Percentiles rank a stretch among this genome's conserved stretches.
phyloP scores from a whole-genome alignment of 805 yeast species.

The Pichia nanzhaoensis region DNA sequence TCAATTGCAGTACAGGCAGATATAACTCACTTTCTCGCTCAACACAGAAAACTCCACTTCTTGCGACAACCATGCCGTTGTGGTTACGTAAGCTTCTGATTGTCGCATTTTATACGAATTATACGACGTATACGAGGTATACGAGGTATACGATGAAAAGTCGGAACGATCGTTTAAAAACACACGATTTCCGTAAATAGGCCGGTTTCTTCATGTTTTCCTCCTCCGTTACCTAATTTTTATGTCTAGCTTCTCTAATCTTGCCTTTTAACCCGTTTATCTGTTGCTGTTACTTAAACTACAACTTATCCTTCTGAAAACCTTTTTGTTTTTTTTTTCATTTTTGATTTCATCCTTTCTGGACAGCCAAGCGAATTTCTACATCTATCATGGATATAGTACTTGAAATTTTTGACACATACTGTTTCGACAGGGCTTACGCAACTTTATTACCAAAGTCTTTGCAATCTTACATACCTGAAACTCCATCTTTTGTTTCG shows the following conservation, averaged over 20 bases:
- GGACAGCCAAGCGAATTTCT: background rate
- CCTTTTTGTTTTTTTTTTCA: background rate
- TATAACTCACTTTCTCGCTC: no score
- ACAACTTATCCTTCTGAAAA: no score
- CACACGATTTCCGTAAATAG: background rate
- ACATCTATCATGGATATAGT: conserved; percentile 74
- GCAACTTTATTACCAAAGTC: conserved; percentile 61
- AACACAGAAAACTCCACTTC: no score
- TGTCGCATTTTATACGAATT: no score
- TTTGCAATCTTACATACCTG: conserved; percentile 32
- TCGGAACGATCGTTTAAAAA: conserved; percentile 1
- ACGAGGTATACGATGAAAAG: background rate
- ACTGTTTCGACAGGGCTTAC: conserved; percentile 64
- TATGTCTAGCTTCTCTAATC: no score
- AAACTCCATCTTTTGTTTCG: conserved; percentile 22
- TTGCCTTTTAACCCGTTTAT: no score
- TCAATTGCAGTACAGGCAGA: no score
- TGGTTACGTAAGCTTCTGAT: no score
- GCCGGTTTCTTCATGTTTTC: background rate
- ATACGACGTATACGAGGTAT: no score
- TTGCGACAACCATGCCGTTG: no score
- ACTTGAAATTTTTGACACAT: conserved; percentile 72
- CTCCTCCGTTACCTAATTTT: no score
- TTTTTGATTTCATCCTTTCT: background rate
- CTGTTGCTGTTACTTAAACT: no score